Evolutionary conservation across 495 filamentous ascomycete genomes (phyloP).

Genomic region (Daldinia vernicosa): DNA sequence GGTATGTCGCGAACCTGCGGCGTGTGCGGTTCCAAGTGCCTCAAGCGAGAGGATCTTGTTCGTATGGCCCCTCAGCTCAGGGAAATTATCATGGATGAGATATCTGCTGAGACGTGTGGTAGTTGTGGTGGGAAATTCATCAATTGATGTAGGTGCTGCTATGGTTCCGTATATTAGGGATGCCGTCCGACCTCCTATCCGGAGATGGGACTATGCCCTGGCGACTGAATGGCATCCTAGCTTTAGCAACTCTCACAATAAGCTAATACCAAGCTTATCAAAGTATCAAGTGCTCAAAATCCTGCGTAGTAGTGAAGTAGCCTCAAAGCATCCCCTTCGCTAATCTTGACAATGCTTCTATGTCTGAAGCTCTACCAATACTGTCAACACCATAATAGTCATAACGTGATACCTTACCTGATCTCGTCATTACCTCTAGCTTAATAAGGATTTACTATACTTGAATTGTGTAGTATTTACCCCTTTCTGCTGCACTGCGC

Average conservation of each 20-base stretch:
- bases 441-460: too few species aligned
- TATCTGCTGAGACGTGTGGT: slow-evolving; percentile 52
- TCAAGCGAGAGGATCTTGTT: slow-evolving; percentile 45
- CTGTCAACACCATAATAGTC: too few species aligned
- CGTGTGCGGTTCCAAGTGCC: slow-evolving; percentile 54
- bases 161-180: background rate
- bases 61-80: slow-evolving; percentile 42
- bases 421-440: too few species aligned
- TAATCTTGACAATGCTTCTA: too few species aligned
- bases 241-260: background rate
- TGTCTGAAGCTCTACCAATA: too few species aligned
- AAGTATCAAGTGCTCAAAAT: too few species aligned
- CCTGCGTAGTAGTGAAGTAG: too few species aligned
- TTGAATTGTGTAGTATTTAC: too few species aligned
- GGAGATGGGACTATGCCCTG: background rate
- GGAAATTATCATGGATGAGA: slow-evolving; percentile 44
- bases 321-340: too few species aligned
- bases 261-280: too few species aligned
- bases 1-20: slow-evolving; percentile 54
- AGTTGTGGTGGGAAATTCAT: slow-evolving; percentile 60
- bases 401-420: too few species aligned
- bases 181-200: background rate
- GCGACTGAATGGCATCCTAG: background rate
- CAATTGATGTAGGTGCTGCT: slow-evolving; percentile 17
- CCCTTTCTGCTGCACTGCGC: too few species aligned